Evolutionary conservation across 2,329 filamentous ascomycete genomes (phyloP).

Genomic region (Raffaelea albimanens): DNA sequence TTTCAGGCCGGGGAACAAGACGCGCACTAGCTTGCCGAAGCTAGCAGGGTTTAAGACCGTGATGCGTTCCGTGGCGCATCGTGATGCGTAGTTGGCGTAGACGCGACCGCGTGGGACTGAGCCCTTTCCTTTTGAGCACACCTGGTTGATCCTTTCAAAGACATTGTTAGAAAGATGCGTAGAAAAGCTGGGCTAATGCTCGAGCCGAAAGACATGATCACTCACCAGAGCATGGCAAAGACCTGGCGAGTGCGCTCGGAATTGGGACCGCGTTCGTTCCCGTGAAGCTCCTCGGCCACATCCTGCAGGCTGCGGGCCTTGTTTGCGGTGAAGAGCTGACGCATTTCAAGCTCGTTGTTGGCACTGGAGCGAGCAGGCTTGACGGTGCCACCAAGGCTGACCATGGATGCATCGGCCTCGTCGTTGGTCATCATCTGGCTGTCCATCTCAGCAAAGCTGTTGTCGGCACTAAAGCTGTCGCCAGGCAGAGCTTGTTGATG

Average conservation of each 20-base stretch:
- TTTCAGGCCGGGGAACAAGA: constrained; percentile 91
- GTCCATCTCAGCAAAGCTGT: constrained; percentile 48
- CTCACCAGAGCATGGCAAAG: constrained; percentile 82
- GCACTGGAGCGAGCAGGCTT: constrained; percentile 60
- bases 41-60: constrained; percentile 94
- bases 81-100: constrained; percentile 89
- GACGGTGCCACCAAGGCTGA: constrained; percentile 32
- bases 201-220: no score
- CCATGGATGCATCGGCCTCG: constrained; percentile 41
- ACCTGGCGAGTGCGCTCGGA: constrained; percentile 77
- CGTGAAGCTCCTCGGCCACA: constrained; percentile 65
- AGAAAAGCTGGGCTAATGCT: no score
- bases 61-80: constrained; percentile 86
- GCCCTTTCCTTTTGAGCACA: constrained; percentile 65
- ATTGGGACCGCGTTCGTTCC: constrained; percentile 70
- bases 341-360: constrained; percentile 73
- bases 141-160: constrained; percentile 55
- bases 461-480: constrained; percentile 42
- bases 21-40: constrained; percentile 92
- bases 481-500: constrained; percentile 46
- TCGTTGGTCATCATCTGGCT: constrained; percentile 48
- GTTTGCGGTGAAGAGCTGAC: constrained; percentile 63
- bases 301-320: constrained; percentile 58
- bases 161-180: neutral
- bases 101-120: constrained; percentile 90